A percentile compares a stretch with the other conserved stretches of the same genome.
phyloP scores from a whole-genome alignment of 352 stramenopile species.

The Elongisporangium prolatum region DNA sequence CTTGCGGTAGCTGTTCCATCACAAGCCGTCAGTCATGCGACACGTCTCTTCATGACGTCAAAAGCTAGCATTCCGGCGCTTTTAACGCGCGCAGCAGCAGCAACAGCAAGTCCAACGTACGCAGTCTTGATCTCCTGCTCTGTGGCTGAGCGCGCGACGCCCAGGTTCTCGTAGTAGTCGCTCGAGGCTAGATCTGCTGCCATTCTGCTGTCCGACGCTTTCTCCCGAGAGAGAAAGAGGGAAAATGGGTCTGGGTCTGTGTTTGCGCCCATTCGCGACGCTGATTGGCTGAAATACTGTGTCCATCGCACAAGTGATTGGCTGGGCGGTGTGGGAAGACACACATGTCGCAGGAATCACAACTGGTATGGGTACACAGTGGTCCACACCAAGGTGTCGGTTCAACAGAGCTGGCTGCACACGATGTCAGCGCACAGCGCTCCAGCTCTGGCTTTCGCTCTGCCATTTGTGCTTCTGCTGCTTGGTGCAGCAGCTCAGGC shows the following conservation, averaged over 20 bases:
- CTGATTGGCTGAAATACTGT: not conserved
- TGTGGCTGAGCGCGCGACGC: slow-evolving; percentile 54
- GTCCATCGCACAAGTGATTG: not conserved
- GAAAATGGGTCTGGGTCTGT: not conserved
- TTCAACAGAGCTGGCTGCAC: not conserved
- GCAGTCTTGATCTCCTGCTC: slow-evolving; percentile 84
- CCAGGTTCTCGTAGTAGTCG: slow-evolving; percentile 88
- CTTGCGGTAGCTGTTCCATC: slow-evolving; percentile 75
- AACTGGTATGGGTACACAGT: not conserved
- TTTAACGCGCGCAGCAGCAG: not conserved
- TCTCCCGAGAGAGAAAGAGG: slow-evolving; percentile 3
- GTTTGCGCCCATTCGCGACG: not conserved
- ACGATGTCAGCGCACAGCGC: not conserved
- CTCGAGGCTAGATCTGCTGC: slow-evolving; percentile 54
- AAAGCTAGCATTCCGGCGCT: not conserved
- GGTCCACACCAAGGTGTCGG: not conserved
- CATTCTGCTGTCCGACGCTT: not conserved
- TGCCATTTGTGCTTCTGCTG: not conserved
- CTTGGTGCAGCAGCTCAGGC: not conserved
- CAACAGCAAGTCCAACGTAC: slow-evolving; percentile 27
- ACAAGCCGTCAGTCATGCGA: not conserved
- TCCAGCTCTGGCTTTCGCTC: not conserved
- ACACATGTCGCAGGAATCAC: not conserved
- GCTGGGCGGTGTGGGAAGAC: not conserved
- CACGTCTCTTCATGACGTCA: not conserved